Percentiles rank a stretch among this genome's conserved stretches.
Conservation (phyloP, 2,329 filamentous ascomycete genomes). For the Apiospora koreana region DNA sequence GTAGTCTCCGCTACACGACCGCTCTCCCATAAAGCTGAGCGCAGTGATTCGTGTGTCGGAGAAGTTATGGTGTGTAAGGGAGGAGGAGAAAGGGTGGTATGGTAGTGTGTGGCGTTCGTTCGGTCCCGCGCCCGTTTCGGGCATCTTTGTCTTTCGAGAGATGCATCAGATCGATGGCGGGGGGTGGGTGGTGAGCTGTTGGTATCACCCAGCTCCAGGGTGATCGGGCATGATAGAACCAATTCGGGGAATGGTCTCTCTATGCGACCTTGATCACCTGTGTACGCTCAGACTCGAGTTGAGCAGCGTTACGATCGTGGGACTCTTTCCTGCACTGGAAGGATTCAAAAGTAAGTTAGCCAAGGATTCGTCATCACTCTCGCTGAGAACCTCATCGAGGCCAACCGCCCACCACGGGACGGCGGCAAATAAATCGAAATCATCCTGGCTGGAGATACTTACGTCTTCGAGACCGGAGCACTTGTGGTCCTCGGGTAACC, state of each 20-base stretch:
- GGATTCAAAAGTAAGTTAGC: conserved; percentile 34
- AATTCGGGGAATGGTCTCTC: conserved; percentile 17
- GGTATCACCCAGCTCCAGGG: neutral
- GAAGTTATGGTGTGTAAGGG: neutral
- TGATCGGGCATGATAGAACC: neutral
- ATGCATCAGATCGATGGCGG: neutral
- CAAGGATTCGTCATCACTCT: conserved; percentile 29
- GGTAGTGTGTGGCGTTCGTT: neutral
- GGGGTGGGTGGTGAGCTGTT: neutral
- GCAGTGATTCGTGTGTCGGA: neutral
- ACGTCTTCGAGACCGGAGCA: conserved; percentile 90
- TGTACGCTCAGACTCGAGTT: conserved; percentile 89
- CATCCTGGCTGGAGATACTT: conserved; percentile 38
- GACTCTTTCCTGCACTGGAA: conserved; percentile 90
- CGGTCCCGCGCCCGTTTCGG: neutral
- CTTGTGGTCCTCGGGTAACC: conserved; percentile 91
- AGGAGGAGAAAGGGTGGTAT: neutral
- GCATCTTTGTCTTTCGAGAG: conserved; percentile 1
- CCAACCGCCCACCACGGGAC: conserved; percentile 45
- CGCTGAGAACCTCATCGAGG: conserved; percentile 35
- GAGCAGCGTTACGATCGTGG: conserved; percentile 89
- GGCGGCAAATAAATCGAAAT: conserved; percentile 11
- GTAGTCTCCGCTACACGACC: neutral
- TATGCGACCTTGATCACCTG: conserved; percentile 91
- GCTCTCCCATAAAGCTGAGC: neutral